phyloP scores from a whole-genome alignment of 2,329 filamentous ascomycete species.

The Neonectria punicea region DNA sequence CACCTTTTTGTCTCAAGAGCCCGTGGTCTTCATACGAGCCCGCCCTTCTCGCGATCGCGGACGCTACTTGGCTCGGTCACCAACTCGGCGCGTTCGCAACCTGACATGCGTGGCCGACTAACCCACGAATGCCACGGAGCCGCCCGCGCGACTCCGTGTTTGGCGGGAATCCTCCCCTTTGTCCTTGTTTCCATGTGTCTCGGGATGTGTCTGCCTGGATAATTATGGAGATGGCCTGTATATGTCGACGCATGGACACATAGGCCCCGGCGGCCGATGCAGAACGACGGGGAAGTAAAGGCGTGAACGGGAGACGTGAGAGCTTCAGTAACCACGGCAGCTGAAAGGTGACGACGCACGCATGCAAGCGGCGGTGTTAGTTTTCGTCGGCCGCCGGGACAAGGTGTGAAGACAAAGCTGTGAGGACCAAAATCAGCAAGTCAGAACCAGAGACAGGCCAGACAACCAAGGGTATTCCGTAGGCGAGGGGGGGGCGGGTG shows the following conservation, averaged over 20 bases:
- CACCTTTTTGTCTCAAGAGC: not conserved
- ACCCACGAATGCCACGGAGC: conserved; percentile 14
- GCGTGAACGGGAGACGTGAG: conserved; percentile 10
- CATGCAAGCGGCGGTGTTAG: conserved; percentile 5
- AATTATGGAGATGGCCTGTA: conserved; percentile 10
- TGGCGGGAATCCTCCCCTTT: not conserved
- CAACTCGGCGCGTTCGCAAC: not conserved
- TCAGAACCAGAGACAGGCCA: conserved; percentile 4
- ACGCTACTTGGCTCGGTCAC: not conserved
- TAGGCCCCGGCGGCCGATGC: not conserved
- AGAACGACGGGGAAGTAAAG: conserved; percentile 9
- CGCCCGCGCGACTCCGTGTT: conserved; percentile 1
- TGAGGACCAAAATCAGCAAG: conserved; percentile 9
- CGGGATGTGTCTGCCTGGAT: conserved; percentile 23
- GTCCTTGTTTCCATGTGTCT: not conserved
- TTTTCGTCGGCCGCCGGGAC: not conserved
- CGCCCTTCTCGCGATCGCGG: not conserved
- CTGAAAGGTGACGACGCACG: conserved; percentile 12
- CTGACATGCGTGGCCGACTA: not conserved
- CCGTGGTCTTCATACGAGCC: not conserved
- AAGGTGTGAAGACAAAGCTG: not conserved
- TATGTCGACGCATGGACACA: conserved; percentile 4
- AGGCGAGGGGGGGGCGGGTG: not conserved
- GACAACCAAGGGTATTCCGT: not conserved
- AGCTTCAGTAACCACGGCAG: not conserved